Evolutionary conservation across 75 land plant genomes (phyloP).

Genomic region (Picea glauca): DNA sequence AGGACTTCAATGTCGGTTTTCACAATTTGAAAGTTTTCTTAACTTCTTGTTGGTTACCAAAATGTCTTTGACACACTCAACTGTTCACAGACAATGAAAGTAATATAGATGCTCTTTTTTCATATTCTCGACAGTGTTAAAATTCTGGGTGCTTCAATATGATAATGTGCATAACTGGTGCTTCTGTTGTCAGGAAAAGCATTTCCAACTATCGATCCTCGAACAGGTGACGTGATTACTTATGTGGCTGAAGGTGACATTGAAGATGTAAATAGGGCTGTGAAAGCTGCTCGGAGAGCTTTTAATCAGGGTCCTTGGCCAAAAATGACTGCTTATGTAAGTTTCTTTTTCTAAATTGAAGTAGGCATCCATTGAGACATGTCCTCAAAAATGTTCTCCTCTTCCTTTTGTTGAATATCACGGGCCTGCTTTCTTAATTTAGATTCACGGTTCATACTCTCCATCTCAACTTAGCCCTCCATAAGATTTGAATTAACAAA

Average conservation of each 20-base stretch:
- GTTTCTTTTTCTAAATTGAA: not conserved
- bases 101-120: not conserved
- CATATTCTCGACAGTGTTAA: not conserved
- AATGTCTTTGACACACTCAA: not conserved
- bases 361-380: not conserved
- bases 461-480: too few species aligned
- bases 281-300: constrained; percentile 74
- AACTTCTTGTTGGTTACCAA: not conserved
- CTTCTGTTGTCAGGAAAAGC: constrained; percentile 48
- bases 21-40: not conserved
- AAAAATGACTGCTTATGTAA: constrained; percentile 67
- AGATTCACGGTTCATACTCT: too few species aligned
- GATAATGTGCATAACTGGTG: not conserved
- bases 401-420: not conserved
- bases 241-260: constrained; percentile 75
- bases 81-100: too few species aligned
- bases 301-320: constrained; percentile 90
- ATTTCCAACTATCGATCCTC: constrained; percentile 69
- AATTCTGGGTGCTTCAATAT: not conserved
- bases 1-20: not conserved
- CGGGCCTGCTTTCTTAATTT: too few species aligned
- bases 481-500: too few species aligned
- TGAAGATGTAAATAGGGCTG: constrained; percentile 71
- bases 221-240: constrained; percentile 77
- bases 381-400: not conserved